phyloP scores from a whole-genome alignment of 169 alveolate species.

The Plasmodium reichenowi region DNA sequence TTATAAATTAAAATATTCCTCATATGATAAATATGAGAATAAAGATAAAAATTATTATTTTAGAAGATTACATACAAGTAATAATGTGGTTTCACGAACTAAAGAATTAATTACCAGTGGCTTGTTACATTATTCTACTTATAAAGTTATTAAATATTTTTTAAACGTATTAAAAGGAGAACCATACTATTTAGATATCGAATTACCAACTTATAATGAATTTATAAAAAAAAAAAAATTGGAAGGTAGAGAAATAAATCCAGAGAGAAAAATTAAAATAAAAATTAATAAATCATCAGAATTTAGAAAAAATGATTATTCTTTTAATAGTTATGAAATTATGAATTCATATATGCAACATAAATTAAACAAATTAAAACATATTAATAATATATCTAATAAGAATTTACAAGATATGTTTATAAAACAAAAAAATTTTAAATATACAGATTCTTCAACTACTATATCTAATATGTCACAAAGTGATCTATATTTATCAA shows the following conservation, averaged over 20 bases:
- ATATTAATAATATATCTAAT: background rate
- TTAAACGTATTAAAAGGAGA: slow-evolving; percentile 47
- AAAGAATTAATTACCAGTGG: slow-evolving; percentile 32
- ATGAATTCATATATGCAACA: background rate
- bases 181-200: slow-evolving; percentile 50
- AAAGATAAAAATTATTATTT: background rate
- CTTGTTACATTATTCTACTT: slow-evolving; percentile 52
- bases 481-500: slow-evolving; percentile 42
- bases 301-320: background rate
- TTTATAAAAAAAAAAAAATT: slow-evolving; percentile 29
- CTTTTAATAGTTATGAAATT: slow-evolving; percentile 8
- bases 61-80: slow-evolving; percentile 19
- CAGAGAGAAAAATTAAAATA: slow-evolving; percentile 11
- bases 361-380: background rate
- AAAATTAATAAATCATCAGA: no score
- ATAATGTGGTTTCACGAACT: background rate
- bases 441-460: slow-evolving; percentile 34
- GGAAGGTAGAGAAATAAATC: background rate
- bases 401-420: background rate
- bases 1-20: slow-evolving; percentile 23
- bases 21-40: background rate
- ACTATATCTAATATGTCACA: slow-evolving; percentile 38
- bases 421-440: background rate
- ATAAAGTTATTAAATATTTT: slow-evolving; percentile 69
- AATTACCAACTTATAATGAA: slow-evolving; percentile 38